These are phyloP conservation scores for Brassica incana DNA, from an alignment of 345 rosid species.

Conservation along the genomic window DNA sequence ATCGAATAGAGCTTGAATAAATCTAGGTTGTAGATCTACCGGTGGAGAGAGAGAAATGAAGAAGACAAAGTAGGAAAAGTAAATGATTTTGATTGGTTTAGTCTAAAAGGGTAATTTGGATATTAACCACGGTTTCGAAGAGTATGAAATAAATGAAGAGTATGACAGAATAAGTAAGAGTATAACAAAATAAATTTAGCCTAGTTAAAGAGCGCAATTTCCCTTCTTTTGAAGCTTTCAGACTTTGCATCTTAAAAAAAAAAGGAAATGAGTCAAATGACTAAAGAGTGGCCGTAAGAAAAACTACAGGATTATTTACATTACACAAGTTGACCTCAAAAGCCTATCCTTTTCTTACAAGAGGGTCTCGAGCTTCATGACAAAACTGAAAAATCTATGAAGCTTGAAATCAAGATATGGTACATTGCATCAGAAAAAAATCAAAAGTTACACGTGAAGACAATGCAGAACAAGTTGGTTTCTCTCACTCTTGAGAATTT, in stretches of 20 bases:
- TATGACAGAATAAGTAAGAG: too few relatives aligned
- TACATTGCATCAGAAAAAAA: conserved; percentile 18
- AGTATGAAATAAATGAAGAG: too few relatives aligned
- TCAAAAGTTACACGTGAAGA: neutral
- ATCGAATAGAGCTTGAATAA: too few relatives aligned
- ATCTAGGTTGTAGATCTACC: too few relatives aligned
- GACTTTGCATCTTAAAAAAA: neutral
- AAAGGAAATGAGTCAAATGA: neutral
- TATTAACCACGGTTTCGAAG: too few relatives aligned
- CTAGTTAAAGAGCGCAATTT: too few relatives aligned
- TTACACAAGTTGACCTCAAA: conserved; percentile 14
- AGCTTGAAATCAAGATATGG: conserved; percentile 10
- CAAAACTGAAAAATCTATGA: conserved; percentile 6
- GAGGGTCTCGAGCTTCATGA: conserved; percentile 14
- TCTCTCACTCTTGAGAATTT: neutral
- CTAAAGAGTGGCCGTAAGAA: neutral
- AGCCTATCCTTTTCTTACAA: neutral
- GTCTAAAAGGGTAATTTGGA: too few relatives aligned
- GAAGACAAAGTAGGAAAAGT: too few relatives aligned
- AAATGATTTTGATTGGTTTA: too few relatives aligned
- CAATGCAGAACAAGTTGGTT: conserved; percentile 13
- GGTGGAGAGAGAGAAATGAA: too few relatives aligned
- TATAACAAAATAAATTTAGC: too few relatives aligned
- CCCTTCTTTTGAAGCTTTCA: neutral
- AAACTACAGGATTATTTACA: neutral